These are phyloP conservation scores for Nosema muscidifuracis DNA, from an alignment of 371 early-diverging fungal genomes.

Conservation along the genomic window DNA sequence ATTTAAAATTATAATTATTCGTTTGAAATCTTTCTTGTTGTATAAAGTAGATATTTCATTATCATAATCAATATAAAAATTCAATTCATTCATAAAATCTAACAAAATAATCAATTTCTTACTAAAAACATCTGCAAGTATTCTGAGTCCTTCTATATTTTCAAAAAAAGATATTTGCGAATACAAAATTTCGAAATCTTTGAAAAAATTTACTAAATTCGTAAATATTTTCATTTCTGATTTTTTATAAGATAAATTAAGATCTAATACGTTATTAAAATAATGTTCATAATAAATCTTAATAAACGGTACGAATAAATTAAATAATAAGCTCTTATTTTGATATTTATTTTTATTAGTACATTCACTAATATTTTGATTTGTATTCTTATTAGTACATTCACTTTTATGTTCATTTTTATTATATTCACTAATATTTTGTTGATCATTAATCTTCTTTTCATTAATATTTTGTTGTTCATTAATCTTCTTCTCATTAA, in stretches of 20 bases:
- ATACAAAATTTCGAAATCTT: constrained; percentile 26
- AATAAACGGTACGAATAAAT: constrained; percentile 40
- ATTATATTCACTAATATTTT: constrained; percentile 17
- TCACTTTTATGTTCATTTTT: no score
- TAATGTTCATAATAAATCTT: constrained; percentile 12
- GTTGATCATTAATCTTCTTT: no score
- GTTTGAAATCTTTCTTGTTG: background rate
- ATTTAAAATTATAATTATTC: constrained; percentile 4
- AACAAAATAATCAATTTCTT: background rate
- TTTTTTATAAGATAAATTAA: constrained; percentile 19
- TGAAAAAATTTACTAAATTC: constrained; percentile 37
- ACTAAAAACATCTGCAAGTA: constrained; percentile 20
- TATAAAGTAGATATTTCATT: constrained; percentile 25
- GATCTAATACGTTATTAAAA: background rate
- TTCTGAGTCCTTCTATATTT: constrained; percentile 16
- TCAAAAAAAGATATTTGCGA: constrained; percentile 37
- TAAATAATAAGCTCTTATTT: constrained; percentile 47
- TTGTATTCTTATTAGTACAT: no score
- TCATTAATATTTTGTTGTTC: constrained; percentile 3
- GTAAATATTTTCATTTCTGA: constrained; percentile 34
- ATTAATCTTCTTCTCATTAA: constrained; percentile 34
- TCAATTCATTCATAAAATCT: constrained; percentile 5
- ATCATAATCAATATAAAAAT: constrained; percentile 38
- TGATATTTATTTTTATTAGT: no score
- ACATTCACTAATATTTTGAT: no score